Percentiles rank a stretch among this genome's conserved stretches.
Conservation (phyloP, 495 filamentous ascomycete species). For the Aspergillus cristatus region DNA sequence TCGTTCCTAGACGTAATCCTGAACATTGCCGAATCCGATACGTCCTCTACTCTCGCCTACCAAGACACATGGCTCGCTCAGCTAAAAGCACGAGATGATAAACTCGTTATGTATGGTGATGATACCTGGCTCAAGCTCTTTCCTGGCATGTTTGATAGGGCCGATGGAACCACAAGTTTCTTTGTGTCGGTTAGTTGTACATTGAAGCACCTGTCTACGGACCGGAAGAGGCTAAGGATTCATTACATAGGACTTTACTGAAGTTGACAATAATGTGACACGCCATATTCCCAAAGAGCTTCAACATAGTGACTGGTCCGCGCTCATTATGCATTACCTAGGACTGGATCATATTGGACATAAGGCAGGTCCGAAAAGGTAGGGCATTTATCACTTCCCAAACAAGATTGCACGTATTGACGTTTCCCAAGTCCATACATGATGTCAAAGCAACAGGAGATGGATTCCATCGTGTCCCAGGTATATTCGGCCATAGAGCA, state of each 20-base stretch:
- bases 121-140: conserved; percentile 99
- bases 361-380: conserved; percentile 87
- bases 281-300: conserved; percentile 76
- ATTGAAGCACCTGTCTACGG: conserved; percentile 1
- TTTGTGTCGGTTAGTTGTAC: conserved; percentile 79
- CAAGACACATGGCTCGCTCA: conserved; percentile 97
- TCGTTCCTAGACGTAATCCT: conserved; percentile 96
- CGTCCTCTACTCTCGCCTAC: conserved; percentile 67
- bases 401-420: conserved; percentile 8
- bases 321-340: conserved; percentile 88
- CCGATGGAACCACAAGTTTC: conserved; percentile 92
- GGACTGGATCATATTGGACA: conserved; percentile 97
- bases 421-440: conserved; percentile 60
- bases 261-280: conserved; percentile 97
- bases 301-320: conserved; percentile 73
- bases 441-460: conserved; percentile 86
- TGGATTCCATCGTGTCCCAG: conserved; percentile 72
- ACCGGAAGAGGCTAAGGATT: conserved; percentile 14
- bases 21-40: conserved; percentile 92
- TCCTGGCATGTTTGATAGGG: conserved; percentile 71
- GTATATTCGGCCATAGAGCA: conserved; percentile 70
- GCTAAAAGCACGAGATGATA: conserved; percentile 66
- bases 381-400: conserved; percentile 1
- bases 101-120: conserved; percentile 91
- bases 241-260: conserved; percentile 75